Base-by-base conservation (phyloP, 2,329 filamentous ascomycete genomes). In the Colletotrichum sojae region DNA sequence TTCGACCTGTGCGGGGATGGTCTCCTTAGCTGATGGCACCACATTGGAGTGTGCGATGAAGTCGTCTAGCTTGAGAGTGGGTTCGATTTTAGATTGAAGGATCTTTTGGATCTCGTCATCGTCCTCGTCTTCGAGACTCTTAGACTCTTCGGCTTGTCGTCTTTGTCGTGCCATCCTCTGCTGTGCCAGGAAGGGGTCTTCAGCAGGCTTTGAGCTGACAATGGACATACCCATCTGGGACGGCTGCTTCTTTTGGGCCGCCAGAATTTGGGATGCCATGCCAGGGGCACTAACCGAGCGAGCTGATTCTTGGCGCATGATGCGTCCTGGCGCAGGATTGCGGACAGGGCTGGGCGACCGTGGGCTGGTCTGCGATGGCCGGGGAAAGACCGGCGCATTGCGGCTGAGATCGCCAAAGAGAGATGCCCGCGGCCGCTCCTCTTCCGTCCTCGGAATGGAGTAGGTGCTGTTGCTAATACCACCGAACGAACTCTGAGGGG, bases 311-410 rank as follows among this genome's bases (percentile, higher is more conserved):
- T 83, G 80, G 61, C 84, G 79, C 6, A 84, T 73, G 31, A 86
- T 74, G 73, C 85, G 83, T 68, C 82, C 78, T 39, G 89, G 88
- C 36, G 89, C 79, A 48, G 88, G 85, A 60, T 85, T 83, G 40
- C 91, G 88, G 27, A 93, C 81, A 1, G 92, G 92, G 72, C 92
- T 94, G 1, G 92, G 92, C 10, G 92, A 94, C 43, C 91, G 88
- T 54, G 92, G 91, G 72, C 88, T 91, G n/a, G 83, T 82, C 20
- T 81, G 82, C 40, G 78, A 84, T 25, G 87, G 83, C 40, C 86
- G 88, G 10, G 88, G 82, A 63, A 92, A 87, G 25, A 86, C 71
- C 0, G 88, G 87, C 18, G 83, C 83, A 48, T 82, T 84, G 46
- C 82, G 82, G 65, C 79, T 79, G 46, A 89, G 76, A 66, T 90